These are phyloP conservation scores for Solanum pinnatisectum DNA, from an alignment of 257 asterid genomes.

Conservation along the genomic window DNA sequence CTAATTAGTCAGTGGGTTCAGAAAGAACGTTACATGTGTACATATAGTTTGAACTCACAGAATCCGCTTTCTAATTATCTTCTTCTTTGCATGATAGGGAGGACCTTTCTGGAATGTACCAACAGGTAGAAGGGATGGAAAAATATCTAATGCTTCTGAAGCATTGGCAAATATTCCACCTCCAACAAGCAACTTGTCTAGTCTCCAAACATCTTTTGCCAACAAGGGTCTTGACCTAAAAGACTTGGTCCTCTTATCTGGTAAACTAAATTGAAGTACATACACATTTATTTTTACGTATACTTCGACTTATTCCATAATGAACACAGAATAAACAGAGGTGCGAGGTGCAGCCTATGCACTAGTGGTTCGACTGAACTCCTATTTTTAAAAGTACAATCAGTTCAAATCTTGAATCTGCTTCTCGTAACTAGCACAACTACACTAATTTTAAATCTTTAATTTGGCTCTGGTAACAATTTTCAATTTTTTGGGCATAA, in stretches of 20 bases:
- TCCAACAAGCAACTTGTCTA: slow-evolving; percentile 41
- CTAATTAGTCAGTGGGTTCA: background rate
- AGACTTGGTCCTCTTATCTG: slow-evolving; percentile 43
- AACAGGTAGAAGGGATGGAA: slow-evolving; percentile 27
- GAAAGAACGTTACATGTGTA: background rate
- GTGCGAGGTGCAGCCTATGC: background rate
- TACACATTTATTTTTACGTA: no score
- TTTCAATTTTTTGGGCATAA: background rate
- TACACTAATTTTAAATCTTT: background rate
- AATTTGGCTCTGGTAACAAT: background rate
- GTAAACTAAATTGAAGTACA: background rate
- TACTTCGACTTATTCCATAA: no score
- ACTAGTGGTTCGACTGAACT: background rate
- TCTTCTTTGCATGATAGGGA: background rate
- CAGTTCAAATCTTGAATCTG: background rate
- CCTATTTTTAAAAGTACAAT: background rate
- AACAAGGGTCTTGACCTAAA: slow-evolving; percentile 32
- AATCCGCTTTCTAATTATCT: background rate
- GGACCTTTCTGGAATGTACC: slow-evolving; percentile 31
- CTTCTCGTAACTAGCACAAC: background rate
- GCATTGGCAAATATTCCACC: slow-evolving; percentile 46
- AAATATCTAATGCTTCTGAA: slow-evolving; percentile 15
- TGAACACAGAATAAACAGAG: no score
- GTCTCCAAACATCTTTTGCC: slow-evolving; percentile 30
- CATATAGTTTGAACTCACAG: background rate